phyloP scores from a whole-genome alignment of 148 eudicot genomes.

The Rhododendron henanense region DNA sequence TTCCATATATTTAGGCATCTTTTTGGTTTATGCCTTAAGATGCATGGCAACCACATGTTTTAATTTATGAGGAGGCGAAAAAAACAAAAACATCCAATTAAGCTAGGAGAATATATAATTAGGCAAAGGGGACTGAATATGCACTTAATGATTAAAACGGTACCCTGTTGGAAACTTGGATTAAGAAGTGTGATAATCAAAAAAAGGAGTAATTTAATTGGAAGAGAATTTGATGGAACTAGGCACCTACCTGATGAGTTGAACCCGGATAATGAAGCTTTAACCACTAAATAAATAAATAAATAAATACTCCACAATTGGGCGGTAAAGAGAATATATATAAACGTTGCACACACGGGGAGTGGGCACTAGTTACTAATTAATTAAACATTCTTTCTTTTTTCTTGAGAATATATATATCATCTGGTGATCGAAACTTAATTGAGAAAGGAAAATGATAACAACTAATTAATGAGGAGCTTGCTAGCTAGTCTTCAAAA shows the following conservation, averaged over 20 bases:
- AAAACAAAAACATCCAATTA: too few relatives aligned
- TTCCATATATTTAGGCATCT: neutral
- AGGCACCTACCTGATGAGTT: slow-evolving; percentile 3
- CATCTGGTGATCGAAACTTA: neutral
- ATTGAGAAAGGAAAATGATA: neutral
- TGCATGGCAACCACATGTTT: neutral
- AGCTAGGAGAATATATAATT: neutral
- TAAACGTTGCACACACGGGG: neutral
- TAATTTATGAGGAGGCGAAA: too few relatives aligned
- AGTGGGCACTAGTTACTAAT: too few relatives aligned
- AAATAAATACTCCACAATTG: neutral
- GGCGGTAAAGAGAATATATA: neutral
- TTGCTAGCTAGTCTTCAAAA: neutral
- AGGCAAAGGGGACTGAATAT: neutral
- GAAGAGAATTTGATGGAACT: slow-evolving; percentile 7
- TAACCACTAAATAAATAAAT: neutral
- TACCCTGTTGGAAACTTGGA: neutral
- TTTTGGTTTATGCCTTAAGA: neutral
- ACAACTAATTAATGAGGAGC: too few relatives aligned
- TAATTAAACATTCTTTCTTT: neutral
- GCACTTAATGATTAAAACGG: neutral
- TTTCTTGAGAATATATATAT: neutral
- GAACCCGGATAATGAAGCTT: slow-evolving; percentile 18
- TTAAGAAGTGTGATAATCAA: neutral
- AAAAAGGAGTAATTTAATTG: neutral